Percentiles rank a stretch among this genome's conserved stretches.
Evolutionary conservation across 1,284 basidiomycete genomes (phyloP).

Genomic region (Rhodotorula glutinis): DNA sequence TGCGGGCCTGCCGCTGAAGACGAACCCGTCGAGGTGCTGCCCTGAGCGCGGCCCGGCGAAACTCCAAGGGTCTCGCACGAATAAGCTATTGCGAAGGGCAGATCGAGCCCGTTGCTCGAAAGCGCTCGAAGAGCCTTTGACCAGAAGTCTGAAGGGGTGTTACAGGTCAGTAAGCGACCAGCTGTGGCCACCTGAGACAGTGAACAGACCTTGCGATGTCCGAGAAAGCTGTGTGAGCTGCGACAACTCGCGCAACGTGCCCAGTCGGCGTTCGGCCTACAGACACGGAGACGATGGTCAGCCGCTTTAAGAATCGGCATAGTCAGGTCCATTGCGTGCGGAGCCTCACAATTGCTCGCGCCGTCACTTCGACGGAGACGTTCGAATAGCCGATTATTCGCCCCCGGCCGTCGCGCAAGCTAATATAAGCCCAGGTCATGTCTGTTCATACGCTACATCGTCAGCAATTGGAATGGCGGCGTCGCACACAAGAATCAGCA

Average conservation of each 20-base stretch:
- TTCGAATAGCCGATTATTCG: constrained; percentile 27
- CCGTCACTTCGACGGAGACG: constrained; percentile 34
- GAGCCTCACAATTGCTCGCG: constrained; percentile 23
- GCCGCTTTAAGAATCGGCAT: no score
- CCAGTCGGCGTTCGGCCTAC: constrained; percentile 29
- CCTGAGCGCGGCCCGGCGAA: constrained; percentile 4
- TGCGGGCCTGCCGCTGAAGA: not conserved
- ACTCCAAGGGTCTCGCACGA: constrained; percentile 12
- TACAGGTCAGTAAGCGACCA: constrained; percentile 31
- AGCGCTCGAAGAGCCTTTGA: constrained; percentile 18
- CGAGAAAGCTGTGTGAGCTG: constrained; percentile 31
- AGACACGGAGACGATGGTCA: no score
- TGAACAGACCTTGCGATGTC: constrained; percentile 15
- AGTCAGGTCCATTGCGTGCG: no score
- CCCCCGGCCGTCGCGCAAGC: constrained; percentile 16
- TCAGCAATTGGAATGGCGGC: not conserved
- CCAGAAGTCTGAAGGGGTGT: constrained; percentile 29
- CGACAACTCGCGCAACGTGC: constrained; percentile 37
- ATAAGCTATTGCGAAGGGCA: constrained; percentile 38
- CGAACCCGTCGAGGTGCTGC: not conserved
- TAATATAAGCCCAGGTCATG: constrained; percentile 36
- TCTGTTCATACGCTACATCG: constrained; percentile 1
- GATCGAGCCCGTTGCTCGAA: constrained; percentile 34
- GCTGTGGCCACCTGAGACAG: no score
- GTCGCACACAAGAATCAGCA: not conserved